Evolutionary conservation across 257 asterid species (phyloP).

Genomic region (Nicotiana benthamiana): DNA sequence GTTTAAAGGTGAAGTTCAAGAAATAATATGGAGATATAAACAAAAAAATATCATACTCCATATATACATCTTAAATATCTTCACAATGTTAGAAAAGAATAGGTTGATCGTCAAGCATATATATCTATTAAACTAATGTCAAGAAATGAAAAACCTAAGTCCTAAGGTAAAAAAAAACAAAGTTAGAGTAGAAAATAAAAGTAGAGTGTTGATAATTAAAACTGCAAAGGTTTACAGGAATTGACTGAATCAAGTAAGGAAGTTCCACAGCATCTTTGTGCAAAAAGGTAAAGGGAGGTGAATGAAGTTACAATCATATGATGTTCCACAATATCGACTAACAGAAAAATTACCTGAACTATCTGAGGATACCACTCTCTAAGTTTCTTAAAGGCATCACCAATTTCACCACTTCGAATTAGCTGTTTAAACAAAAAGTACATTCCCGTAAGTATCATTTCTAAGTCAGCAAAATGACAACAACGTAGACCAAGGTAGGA

Average conservation of each 20-base stretch:
- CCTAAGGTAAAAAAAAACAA: background rate
- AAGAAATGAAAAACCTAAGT: background rate
- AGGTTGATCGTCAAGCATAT: background rate
- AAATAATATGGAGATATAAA: background rate
- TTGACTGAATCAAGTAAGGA: background rate
- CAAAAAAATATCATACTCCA: background rate
- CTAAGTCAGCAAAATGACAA: background rate
- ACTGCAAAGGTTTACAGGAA: background rate
- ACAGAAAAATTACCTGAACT: constrained; percentile 50
- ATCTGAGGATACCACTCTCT: constrained; percentile 64
- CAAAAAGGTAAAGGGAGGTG: background rate
- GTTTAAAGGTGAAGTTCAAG: background rate
- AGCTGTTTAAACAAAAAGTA: constrained; percentile 38
- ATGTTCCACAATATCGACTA: background rate
- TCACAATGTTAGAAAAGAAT: background rate
- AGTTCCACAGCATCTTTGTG: background rate
- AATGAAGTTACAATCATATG: background rate
- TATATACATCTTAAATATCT: background rate
- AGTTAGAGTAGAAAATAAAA: background rate
- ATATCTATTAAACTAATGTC: background rate
- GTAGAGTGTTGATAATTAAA: background rate
- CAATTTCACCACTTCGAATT: constrained; percentile 70
- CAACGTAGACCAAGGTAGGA: background rate
- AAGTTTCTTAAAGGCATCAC: constrained; percentile 59
- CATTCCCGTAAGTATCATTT: background rate